Base-by-base conservation (phyloP, 1,284 basidiomycete species). In the Flammula alnicola region DNA sequence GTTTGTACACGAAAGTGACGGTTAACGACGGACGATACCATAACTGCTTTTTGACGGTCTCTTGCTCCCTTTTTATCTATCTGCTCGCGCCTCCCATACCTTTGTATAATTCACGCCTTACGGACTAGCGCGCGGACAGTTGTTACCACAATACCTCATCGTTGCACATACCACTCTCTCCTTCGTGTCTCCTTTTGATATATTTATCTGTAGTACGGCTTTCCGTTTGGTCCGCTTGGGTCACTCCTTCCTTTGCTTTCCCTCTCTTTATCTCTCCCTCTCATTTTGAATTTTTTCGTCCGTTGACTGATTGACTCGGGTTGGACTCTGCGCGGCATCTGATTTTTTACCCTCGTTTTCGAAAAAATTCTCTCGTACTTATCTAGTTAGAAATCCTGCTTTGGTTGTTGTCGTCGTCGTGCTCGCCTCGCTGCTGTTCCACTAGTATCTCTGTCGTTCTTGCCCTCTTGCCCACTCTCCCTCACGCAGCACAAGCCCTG, bases 401-500 rank as follows among this genome's bases (percentile, higher is more conserved):
- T 7, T 26, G 12, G 32, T 35, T 14, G 14, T 17, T 12, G 10
- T 36, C 33, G 23, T 37, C 32, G n/a, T 22, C 5, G 14, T 45
- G 10, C 11, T n/a, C 14, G 23, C 22, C 23, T 27, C 14, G 5
- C 32, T 29, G 44, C 33, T 37, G 23, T 17, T 7, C 25, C 20
- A 27, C 20, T 11, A 11, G 6, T 23, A 5, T 22, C 14, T 22
- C 20, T 39, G 20, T 25, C 27, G 20, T 47, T 22, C 36, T 36
- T 44, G 43, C 31, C 27, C 26, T 19, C 41, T 31, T 31, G 12
- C 11, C 14, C 29, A 25, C 47, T 49, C 47, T 46, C 29, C 19
- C 49, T 42, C 54, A 49, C 47, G 47, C 42, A 33, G 47, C 33
- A 45, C 47, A 50, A 50, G 41, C 55, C 53, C 48, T 47, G 57